These are phyloP conservation scores for Lyophyllum decastes DNA, from an alignment of 768 basidiomycete species.

Conservation along the genomic window DNA sequence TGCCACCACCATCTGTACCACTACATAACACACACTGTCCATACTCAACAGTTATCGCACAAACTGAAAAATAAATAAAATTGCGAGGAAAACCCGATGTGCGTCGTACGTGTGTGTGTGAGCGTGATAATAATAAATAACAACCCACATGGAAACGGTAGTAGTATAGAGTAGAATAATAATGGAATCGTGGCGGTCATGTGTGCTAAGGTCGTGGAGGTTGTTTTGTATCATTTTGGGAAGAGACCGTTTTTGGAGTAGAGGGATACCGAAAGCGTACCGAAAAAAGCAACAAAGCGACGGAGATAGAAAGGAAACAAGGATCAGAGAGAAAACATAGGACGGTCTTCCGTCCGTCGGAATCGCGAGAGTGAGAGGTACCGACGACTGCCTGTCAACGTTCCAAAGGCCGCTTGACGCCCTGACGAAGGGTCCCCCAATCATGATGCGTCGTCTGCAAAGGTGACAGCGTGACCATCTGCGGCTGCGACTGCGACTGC, in stretches of 20 bases:
- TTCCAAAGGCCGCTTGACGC: neutral
- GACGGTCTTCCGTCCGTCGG: neutral
- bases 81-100: neutral
- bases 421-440: neutral
- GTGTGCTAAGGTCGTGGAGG: too few species aligned
- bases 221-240: too few species aligned
- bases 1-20: neutral
- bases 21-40: neutral
- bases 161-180: neutral
- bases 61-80: neutral
- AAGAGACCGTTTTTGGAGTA: too few species aligned
- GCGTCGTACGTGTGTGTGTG: neutral
- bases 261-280: too few species aligned
- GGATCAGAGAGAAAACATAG: neutral
- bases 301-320: neutral
- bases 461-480: too few species aligned
- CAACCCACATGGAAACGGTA: neutral
- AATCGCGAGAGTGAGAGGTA: too few species aligned
- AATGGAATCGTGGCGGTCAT: neutral
- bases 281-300: too few species aligned
- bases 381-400: neutral
- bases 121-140: neutral
- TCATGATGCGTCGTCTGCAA: too few species aligned
- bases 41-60: neutral
- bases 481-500: neutral